A percentile compares a stretch with the other conserved stretches of the same genome.
Evolutionary conservation across 371 early-diverging fungal genomes (phyloP).

Genomic region (Apophysomyces sp.): DNA sequence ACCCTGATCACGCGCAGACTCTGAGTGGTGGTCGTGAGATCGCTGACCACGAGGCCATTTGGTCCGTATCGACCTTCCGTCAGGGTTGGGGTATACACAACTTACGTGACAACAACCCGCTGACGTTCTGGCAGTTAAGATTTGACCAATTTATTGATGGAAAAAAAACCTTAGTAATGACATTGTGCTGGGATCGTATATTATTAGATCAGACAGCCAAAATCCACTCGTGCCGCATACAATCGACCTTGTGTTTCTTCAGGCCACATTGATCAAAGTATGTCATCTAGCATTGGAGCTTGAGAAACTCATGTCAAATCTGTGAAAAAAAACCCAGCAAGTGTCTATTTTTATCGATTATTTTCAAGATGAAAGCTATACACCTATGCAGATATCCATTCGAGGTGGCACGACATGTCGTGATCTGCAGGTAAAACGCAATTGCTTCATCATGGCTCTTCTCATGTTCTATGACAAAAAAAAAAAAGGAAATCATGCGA

Average conservation of each 20-base stretch:
- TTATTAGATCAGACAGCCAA: constrained; percentile 49
- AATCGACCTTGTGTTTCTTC: constrained; percentile 31
- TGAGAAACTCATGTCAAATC: neutral
- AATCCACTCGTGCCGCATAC: constrained; percentile 44
- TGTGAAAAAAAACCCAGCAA: constrained; percentile 31
- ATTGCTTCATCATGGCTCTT: neutral
- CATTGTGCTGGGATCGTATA: constrained; percentile 62
- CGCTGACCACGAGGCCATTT: constrained; percentile 50
- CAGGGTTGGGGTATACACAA: constrained; percentile 65
- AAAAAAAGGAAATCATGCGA: constrained; percentile 49
- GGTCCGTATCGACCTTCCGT: constrained; percentile 77
- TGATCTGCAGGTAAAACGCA: constrained; percentile 45
- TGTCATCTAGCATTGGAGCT: too few relatives aligned
- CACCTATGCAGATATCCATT: constrained; percentile 75
- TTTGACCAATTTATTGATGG: neutral
- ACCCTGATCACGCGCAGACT: constrained; percentile 29
- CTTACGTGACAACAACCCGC: constrained; percentile 66
- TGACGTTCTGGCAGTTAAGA: constrained; percentile 87
- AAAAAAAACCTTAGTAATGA: constrained; percentile 38
- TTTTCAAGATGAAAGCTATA: constrained; percentile 91
- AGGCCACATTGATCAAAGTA: constrained; percentile 38
- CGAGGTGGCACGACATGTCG: constrained; percentile 74
- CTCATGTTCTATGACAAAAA: neutral
- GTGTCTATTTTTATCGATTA: constrained; percentile 78
- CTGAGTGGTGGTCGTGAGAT: constrained; percentile 55